Base-by-base conservation (phyloP, 2,329 filamentous ascomycete species). In the Clarireedia hainanense region DNA sequence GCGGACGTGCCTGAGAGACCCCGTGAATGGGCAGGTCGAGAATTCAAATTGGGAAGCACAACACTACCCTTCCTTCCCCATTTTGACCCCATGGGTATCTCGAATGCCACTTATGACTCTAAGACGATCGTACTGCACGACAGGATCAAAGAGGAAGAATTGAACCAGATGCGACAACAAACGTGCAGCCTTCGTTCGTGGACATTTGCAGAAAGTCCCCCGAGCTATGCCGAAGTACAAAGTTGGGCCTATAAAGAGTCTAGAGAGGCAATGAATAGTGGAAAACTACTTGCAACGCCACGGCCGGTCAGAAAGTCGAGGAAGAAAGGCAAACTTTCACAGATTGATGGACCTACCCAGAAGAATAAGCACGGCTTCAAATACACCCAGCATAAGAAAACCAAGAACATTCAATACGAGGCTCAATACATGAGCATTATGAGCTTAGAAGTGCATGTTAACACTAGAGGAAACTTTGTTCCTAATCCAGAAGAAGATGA, bases 381-480 rank as follows among this genome's bases (percentile, higher is more conserved):
- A 68, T 95, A 88, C 69, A 90, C 87, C 0, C 90, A 91, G 63
- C 88, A 85, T 66, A 78, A 80, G 59, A 82, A 84, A 62, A 85
- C 85, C 1, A 88, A 85, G 0, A 90, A 84, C 62, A 84, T 95
- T 17, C 82, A 89, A 65, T 88, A 92, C 62, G 89, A 95, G 69
- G 84, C 83, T 2, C 88, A 94, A 63, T 95, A 96, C 69, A 97
- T 99, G 94, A 96, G 89, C 63, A 90, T 87, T 17, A 91, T 99
- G 89, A 95, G 91, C 62, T 72, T 99, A 6, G 94, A 99, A 68
- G 74, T 97, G 4, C 92, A 99, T 68, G 86, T 95, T 59, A 96
- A 95, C 64, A 94, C 88, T 4, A 80, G 92, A 55, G 89, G 83
- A 6, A 84, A 82, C 49, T 77, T 96, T 7, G 80, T 90, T 2